Base-by-base conservation (phyloP, 2,329 filamentous ascomycete genomes). In the Paraphoma chrysanthemicola region DNA sequence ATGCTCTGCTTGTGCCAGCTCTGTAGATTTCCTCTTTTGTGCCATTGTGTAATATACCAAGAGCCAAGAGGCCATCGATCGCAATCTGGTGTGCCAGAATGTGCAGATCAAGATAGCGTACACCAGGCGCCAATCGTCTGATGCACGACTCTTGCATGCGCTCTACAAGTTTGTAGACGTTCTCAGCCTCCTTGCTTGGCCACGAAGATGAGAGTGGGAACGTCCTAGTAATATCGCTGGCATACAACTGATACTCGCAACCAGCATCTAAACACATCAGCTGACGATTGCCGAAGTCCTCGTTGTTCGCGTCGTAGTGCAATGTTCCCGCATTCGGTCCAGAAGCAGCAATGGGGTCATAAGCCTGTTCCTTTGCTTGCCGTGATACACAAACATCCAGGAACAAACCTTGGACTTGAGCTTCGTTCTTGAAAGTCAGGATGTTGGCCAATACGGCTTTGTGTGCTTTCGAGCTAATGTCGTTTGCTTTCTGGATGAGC, bases 191-290 rank as follows among this genome's bases (percentile, higher is more conserved):
- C 12, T 82, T 75, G 0, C 86, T 85, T 65, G 79, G 78, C 81
- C 92, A 96, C 0, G 79, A 79, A 6, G 91, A 90, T 12, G 83
- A 85, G 18, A 97, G 79, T 4, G 94, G 94, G 63, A 97, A 87
- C 0, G 93, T 95, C 38, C 94, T 87, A 0, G 95, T 98, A 29
- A 98, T 88, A 75, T 98, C 94, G 54, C 90, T 91, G 30, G 92
- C 92, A 74, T 99, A 98, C 66, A 90, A 89, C 47, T 88, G 80
- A 78, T 88, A 96, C 77, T 98, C 94, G 63, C 88, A 90, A 2
- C 92, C 93, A 1, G 94, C 93, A 73, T 99, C 94, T 4, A 99
- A 81, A 17, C 96, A 88, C 31, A 98, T 80, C 30, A 93, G 83
- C 69, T 93, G 87, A 54, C 88, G 85, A 28, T 88, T 87, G 2